Conservation (phyloP, 306 rosid genomes). For the Cucurbita maxima region DNA sequence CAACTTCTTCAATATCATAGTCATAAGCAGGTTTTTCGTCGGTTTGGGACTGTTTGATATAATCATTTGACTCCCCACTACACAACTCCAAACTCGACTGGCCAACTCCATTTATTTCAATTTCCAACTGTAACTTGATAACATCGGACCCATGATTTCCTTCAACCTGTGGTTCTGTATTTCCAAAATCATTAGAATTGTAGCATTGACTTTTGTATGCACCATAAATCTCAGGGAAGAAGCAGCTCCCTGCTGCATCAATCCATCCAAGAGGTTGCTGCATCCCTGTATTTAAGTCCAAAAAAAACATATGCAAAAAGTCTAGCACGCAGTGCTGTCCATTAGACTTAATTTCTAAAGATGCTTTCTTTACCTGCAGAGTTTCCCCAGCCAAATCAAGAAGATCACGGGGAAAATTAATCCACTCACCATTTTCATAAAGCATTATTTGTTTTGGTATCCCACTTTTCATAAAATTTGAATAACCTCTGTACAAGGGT, state of each 20-base stretch:
- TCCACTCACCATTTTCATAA: conserved; percentile 58
- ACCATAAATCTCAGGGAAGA: conserved; percentile 63
- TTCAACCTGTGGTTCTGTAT: conserved; percentile 13
- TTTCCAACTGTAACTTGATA: conserved; percentile 63
- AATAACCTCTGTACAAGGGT: conserved; percentile 34
- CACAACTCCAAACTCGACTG: conserved; percentile 37
- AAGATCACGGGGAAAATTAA: conserved; percentile 42
- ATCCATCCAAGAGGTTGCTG: conserved; percentile 80
- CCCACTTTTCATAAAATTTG: conserved; percentile 51
- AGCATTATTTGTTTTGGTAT: conserved; percentile 64
- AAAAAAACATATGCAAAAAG: conserved; percentile 62
- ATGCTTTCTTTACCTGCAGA: conserved; percentile 45
- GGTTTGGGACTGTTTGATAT: conserved; percentile 23
- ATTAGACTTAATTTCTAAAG: conserved; percentile 46
- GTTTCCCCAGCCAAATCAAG: conserved; percentile 49
- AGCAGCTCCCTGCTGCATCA: conserved; percentile 65
- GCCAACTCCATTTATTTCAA: conserved; percentile 48
- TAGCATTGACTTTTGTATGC: conserved; percentile 15
- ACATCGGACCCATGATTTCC: conserved; percentile 32
- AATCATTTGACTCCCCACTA: conserved; percentile 68
- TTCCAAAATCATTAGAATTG: conserved; percentile 12
- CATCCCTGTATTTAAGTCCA: conserved; percentile 57
- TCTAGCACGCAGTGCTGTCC: conserved; percentile 45
- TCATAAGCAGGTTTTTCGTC: conserved; percentile 24
- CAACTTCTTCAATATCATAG: conserved; percentile 31